These are phyloP conservation scores for Fraxinus floribunda DNA, from an alignment of 305 asterid species.

Conservation along the genomic window DNA sequence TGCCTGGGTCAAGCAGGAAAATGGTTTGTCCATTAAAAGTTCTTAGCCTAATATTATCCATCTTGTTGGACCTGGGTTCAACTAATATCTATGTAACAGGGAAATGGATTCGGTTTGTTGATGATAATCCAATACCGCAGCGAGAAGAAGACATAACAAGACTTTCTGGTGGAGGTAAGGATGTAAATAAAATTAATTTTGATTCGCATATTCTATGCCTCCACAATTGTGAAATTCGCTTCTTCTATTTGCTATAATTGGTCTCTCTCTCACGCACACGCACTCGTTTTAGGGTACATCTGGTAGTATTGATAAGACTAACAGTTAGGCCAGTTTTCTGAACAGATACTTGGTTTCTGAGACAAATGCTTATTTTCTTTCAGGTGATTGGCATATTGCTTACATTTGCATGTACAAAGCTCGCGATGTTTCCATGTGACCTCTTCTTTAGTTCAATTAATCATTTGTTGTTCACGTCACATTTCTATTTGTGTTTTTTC, in stretches of 20 bases:
- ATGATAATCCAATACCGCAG: conserved; percentile 26
- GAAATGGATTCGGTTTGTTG: conserved; percentile 61
- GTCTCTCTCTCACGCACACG: not conserved
- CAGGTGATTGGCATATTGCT: conserved; percentile 99
- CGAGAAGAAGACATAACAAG: conserved; percentile 85
- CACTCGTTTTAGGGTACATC: not conserved
- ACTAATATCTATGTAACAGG: conserved; percentile 44
- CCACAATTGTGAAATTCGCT: not conserved
- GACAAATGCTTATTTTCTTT: conserved; percentile 23
- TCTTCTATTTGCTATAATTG: not conserved
- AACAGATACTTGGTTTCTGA: not conserved
- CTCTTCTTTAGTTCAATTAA: conserved; percentile 9
- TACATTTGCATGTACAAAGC: conserved; percentile 95
- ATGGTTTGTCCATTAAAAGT: conserved; percentile 48
- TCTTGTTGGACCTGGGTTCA: conserved; percentile 18
- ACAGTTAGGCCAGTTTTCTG: not conserved
- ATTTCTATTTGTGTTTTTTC: conserved; percentile 1
- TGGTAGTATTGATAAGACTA: not conserved
- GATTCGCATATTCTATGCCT: not conserved
- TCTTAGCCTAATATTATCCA: conserved; percentile 2
- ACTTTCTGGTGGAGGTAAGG: conserved; percentile 94
- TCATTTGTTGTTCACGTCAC: conserved; percentile 16
- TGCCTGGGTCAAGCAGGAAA: conserved; percentile 99
- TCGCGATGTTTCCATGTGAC: conserved; percentile 54
- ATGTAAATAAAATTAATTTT: not conserved